Evolutionary conservation across 2,329 filamentous ascomycete species (phyloP).

Genomic region (Penicillium digitatum): DNA sequence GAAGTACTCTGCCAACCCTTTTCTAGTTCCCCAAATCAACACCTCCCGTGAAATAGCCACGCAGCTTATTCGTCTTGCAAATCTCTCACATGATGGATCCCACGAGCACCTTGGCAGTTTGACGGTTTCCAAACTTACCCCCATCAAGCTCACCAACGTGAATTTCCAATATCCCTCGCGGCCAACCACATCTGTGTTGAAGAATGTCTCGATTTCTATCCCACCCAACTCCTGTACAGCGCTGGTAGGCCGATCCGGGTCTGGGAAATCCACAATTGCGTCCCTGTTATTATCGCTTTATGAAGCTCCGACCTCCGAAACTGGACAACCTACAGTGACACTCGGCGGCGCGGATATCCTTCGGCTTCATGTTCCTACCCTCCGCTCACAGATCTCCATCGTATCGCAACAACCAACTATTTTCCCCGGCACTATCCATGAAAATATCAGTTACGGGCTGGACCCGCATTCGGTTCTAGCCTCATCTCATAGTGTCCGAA

Average conservation of each 20-base stretch:
- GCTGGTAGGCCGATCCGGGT: slow-evolving; percentile 78
- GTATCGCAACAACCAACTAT: slow-evolving; percentile 63
- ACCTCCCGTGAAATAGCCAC: slow-evolving; percentile 68
- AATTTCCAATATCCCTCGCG: slow-evolving; percentile 68
- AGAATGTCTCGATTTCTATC: slow-evolving; percentile 63
- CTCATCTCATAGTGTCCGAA: slow-evolving; percentile 47
- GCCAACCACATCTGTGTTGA: slow-evolving; percentile 54
- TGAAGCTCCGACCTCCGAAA: slow-evolving; percentile 30
- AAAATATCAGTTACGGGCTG: slow-evolving; percentile 70
- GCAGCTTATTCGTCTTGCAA: slow-evolving; percentile 66
- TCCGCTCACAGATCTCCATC: slow-evolving; percentile 61
- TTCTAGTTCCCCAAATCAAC: slow-evolving; percentile 69
- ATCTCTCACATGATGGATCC: slow-evolving; percentile 53
- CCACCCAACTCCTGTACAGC: slow-evolving; percentile 63
- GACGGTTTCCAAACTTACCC: slow-evolving; percentile 40
- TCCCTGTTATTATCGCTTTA: slow-evolving; percentile 73
- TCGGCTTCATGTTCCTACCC: slow-evolving; percentile 55
- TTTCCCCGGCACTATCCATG: slow-evolving; percentile 42
- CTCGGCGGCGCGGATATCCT: slow-evolving; percentile 53
- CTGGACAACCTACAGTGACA: slow-evolving; percentile 46
- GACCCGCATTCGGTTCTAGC: slow-evolving; percentile 51
- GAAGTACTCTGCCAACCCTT: slow-evolving; percentile 4
- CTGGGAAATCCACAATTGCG: slow-evolving; percentile 84
- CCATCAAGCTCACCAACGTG: slow-evolving; percentile 60
- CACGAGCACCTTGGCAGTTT: slow-evolving; percentile 56